phyloP scores from a whole-genome alignment of 495 filamentous ascomycete species.

The Zalerion maritima region DNA sequence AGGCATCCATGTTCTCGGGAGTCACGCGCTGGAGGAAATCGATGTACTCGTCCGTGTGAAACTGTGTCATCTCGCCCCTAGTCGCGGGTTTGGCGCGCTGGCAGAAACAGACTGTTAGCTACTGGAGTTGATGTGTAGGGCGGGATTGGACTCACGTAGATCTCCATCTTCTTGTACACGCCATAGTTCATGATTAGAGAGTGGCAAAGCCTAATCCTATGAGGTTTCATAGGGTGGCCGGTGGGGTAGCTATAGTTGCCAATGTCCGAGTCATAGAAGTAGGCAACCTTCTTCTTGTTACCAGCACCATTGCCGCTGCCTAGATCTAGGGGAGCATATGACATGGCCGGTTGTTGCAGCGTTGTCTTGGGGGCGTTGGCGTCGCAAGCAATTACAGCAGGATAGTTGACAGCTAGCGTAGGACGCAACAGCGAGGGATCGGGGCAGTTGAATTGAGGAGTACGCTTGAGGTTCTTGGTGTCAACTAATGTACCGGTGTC shows the following conservation, averaged over 20 bases:
- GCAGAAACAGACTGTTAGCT: neutral
- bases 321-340: constrained; percentile 41
- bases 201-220: constrained; percentile 93
- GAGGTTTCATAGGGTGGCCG: constrained; percentile 98
- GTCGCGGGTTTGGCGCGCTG: constrained; percentile 95
- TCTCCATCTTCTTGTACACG: constrained; percentile 97
- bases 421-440: too few relatives aligned
- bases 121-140: neutral
- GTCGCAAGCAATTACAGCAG: too few relatives aligned
- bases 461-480: too few relatives aligned
- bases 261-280: constrained; percentile 97
- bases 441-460: too few relatives aligned
- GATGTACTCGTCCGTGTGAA: constrained; percentile 98
- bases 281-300: constrained; percentile 67
- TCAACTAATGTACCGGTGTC: too few relatives aligned
- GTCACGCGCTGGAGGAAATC: constrained; percentile 95
- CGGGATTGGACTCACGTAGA: constrained; percentile 70
- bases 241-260: constrained; percentile 96
- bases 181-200: constrained; percentile 98
- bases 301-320: constrained; percentile 30
- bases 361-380: too few relatives aligned
- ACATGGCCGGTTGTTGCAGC: too few relatives aligned
- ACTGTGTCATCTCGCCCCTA: constrained; percentile 96
- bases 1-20: constrained; percentile 96
- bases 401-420: too few relatives aligned